Percentiles rank a stretch among this genome's conserved stretches.
Evolutionary conservation across 2,329 filamentous ascomycete species (phyloP).

Genomic region (Lachnellula subtilissima): DNA sequence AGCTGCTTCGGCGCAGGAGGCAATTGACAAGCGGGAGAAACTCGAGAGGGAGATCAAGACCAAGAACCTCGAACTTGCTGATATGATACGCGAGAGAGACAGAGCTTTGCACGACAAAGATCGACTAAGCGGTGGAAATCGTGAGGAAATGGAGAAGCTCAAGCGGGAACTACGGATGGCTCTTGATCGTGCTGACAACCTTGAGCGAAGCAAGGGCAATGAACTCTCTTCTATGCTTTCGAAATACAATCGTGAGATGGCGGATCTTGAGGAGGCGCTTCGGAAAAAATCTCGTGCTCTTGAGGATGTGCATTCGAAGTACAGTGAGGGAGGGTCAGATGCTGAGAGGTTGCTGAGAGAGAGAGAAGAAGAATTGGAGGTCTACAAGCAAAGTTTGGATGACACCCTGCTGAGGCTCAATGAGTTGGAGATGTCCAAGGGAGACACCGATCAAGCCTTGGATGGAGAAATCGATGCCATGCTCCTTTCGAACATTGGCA

Average conservation of each 20-base stretch:
- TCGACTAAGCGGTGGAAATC: conserved; percentile 75
- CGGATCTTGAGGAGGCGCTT: conserved; percentile 89
- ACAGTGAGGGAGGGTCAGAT: conserved; percentile 77
- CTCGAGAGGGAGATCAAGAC: conserved; percentile 97
- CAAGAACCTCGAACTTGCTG: conserved; percentile 96
- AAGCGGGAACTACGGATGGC: conserved; percentile 91
- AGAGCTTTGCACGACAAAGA: conserved; percentile 92
- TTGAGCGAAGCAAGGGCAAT: conserved; percentile 88
- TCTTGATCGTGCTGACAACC: conserved; percentile 83
- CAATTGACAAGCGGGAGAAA: conserved; percentile 90
- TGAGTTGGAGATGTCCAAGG: conserved; percentile 72
- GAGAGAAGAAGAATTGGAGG: conserved; percentile 96
- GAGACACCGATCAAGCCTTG: conserved; percentile 71
- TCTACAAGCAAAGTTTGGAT: conserved; percentile 97
- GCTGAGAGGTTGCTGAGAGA: conserved; percentile 81
- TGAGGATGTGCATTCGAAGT: conserved; percentile 74
- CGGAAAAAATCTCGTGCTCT: conserved; percentile 81
- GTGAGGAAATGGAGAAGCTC: conserved; percentile 90
- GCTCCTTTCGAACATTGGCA: conserved; percentile 78
- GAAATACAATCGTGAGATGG: conserved; percentile 96
- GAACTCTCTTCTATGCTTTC: conserved; percentile 91
- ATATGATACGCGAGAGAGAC: conserved; percentile 97
- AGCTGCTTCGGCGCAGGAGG: conserved; percentile 93
- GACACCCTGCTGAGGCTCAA: conserved; percentile 90
- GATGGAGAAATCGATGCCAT: conserved; percentile 90